Evolutionary conservation across 257 asterid species (phyloP).

Genomic region (Lycium ferocissimum): DNA sequence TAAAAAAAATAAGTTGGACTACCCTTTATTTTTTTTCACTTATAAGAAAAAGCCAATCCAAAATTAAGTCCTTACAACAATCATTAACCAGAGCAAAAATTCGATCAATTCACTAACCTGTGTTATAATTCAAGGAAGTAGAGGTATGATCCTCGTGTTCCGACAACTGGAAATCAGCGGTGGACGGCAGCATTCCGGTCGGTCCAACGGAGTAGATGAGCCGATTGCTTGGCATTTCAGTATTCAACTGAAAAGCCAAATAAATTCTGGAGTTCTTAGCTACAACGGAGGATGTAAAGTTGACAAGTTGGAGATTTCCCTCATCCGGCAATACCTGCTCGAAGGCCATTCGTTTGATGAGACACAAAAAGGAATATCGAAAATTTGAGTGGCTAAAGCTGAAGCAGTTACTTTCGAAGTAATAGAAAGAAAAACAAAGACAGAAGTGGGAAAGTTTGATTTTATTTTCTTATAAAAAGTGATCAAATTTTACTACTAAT

Average conservation of each 20-base stretch:
- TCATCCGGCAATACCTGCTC: slow-evolving; percentile 44
- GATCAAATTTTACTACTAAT: no score
- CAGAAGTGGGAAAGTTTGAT: no score
- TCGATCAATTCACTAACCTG: slow-evolving; percentile 58
- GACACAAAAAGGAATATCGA: no score
- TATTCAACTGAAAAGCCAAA: slow-evolving; percentile 62
- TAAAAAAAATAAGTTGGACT: no score
- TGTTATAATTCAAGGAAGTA: slow-evolving; percentile 58
- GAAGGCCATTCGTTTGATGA: no score
- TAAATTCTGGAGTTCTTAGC: slow-evolving; percentile 49
- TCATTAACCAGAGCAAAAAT: neutral
- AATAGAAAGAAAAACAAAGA: no score
- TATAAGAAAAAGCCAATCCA: no score
- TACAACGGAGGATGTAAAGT: slow-evolving; percentile 50
- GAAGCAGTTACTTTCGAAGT: no score
- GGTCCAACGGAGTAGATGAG: slow-evolving; percentile 76
- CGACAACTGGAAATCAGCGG: slow-evolving; percentile 40
- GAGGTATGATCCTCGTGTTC: slow-evolving; percentile 54
- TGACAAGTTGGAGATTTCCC: slow-evolving; percentile 53
- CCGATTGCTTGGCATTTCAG: slow-evolving; percentile 47
- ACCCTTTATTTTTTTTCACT: no score
- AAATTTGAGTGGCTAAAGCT: no score
- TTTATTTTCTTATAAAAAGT: no score
- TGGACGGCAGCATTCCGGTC: slow-evolving; percentile 45
- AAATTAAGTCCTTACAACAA: neutral